Evolutionary conservation across 108 stramenopile species (phyloP).

Genomic region (Stephanodiscus minutulus): DNA sequence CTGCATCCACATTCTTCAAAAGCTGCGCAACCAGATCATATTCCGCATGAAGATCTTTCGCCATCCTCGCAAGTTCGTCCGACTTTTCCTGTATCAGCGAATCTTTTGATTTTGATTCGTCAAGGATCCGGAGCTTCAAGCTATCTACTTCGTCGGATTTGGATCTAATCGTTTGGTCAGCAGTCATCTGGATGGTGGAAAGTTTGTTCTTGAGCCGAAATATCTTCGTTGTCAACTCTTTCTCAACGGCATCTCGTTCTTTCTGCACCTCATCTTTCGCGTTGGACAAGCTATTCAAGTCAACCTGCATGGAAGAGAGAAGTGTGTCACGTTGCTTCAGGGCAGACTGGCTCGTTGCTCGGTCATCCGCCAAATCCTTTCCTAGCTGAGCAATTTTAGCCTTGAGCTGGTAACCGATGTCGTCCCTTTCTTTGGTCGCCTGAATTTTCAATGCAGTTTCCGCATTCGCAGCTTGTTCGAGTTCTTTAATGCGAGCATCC

Average conservation of each 20-base stretch:
- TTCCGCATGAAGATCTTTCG: slow-evolving; percentile 7
- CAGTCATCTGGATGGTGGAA: slow-evolving; percentile 5
- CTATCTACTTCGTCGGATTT: slow-evolving; percentile 17
- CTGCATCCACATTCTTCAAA: slow-evolving; percentile 10
- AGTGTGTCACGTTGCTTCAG: slow-evolving; percentile 26
- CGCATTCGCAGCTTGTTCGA: slow-evolving; percentile 48
- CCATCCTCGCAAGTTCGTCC: slow-evolving; percentile 20
- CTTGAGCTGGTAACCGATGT: slow-evolving; percentile 18
- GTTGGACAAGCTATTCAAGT: slow-evolving; percentile 23
- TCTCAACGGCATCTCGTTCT: slow-evolving; percentile 28
- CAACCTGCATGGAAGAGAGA: slow-evolving; percentile 29
- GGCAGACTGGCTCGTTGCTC: slow-evolving; percentile 15
- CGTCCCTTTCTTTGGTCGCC: slow-evolving; percentile 21
- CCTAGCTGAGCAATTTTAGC: slow-evolving; percentile 34
- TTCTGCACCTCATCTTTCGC: slow-evolving; percentile 35
- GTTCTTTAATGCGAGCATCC: slow-evolving; percentile 61
- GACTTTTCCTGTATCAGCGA: slow-evolving; percentile 5
- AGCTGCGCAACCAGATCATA: slow-evolving; percentile 15
- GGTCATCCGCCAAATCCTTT: slow-evolving; percentile 5
- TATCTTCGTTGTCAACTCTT: slow-evolving; percentile 18
- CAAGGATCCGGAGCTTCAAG: slow-evolving; percentile 10
- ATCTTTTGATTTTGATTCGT: slow-evolving; percentile 23
- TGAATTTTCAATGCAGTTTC: slow-evolving; percentile 43
- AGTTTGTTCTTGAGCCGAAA: slow-evolving; percentile 23
- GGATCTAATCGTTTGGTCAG: slow-evolving; percentile 23